Conservation (phyloP, 495 filamentous ascomycete genomes). For the Xylaria scruposa region DNA sequence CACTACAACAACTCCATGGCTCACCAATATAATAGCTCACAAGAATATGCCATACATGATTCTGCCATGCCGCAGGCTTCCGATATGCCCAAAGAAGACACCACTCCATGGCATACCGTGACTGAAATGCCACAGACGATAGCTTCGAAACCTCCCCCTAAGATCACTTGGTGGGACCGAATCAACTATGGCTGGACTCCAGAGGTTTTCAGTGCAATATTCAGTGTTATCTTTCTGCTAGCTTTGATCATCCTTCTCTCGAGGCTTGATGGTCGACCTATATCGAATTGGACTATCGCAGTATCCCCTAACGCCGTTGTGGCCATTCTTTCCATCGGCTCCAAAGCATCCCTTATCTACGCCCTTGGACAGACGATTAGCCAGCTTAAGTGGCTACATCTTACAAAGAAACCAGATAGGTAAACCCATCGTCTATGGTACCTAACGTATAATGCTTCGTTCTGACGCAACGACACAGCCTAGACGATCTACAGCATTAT, state of each 20-base stretch:
- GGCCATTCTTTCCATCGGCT: slow-evolving; percentile 20
- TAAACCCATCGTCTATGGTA: not conserved
- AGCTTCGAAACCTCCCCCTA: not conserved
- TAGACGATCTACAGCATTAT: slow-evolving; percentile 14
- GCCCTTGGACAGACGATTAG: slow-evolving; percentile 20
- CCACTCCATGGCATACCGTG: not conserved
- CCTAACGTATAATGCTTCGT: not conserved
- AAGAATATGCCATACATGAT: slow-evolving; percentile 3
- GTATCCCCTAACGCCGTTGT: slow-evolving; percentile 25
- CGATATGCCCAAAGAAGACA: slow-evolving; percentile 1
- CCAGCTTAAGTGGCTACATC: slow-evolving; percentile 28
- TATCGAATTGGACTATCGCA: slow-evolving; percentile 20
- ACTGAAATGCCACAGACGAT: not conserved
- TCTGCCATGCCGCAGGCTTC: not conserved
- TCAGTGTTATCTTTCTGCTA: slow-evolving; percentile 2
- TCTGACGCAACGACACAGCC: not conserved
- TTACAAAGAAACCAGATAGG: slow-evolving; percentile 15
- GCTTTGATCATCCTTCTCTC: slow-evolving; percentile 23
- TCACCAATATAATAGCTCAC: slow-evolving; percentile 1
- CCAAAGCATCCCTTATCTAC: slow-evolving; percentile 22
- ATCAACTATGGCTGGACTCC: slow-evolving; percentile 17
- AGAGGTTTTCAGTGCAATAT: slow-evolving; percentile 11
- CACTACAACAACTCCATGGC: not conserved
- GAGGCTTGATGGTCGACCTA: slow-evolving; percentile 11
- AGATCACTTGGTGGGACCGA: slow-evolving; percentile 5